Evolutionary conservation across 306 rosid species (phyloP).

Genomic region (Trifolium dubium): DNA sequence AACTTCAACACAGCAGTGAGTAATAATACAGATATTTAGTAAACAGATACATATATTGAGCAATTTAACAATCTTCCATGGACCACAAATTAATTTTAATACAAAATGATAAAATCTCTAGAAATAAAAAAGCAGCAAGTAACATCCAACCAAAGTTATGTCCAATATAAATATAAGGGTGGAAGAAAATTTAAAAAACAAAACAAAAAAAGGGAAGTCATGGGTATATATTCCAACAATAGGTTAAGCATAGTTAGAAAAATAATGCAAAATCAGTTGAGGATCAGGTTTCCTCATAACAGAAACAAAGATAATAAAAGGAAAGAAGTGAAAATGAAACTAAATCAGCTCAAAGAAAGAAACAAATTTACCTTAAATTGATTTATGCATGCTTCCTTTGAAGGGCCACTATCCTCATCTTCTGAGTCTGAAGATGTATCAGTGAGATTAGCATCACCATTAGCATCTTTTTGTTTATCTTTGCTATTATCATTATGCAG

Average conservation of each 20-base stretch:
- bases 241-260: conserved; percentile 13
- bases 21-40: neutral
- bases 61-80: conserved; percentile 12
- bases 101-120: neutral
- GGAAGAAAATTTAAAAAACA: neutral
- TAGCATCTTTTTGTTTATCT: conserved; percentile 79
- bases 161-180: neutral
- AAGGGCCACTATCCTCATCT: conserved; percentile 82
- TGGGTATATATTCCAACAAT: neutral
- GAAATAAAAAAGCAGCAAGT: conserved; percentile 1
- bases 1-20: neutral
- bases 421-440: conserved; percentile 96
- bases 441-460: conserved; percentile 72
- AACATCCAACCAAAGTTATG: conserved; percentile 19
- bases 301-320: conserved; percentile 9
- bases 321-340: conserved; percentile 18
- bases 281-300: conserved; percentile 29
- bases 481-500: conserved; percentile 69
- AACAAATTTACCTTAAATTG: conserved; percentile 79
- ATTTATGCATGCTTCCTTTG: conserved; percentile 82
- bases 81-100: conserved; percentile 18
- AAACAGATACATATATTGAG: conserved; percentile 8
- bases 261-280: conserved; percentile 15
- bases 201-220: neutral
- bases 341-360: conserved; percentile 33